Percentiles rank a stretch among this genome's conserved stretches.
Conservation (phyloP, 169 alveolate species). For the Eimeria maxima region DNA sequence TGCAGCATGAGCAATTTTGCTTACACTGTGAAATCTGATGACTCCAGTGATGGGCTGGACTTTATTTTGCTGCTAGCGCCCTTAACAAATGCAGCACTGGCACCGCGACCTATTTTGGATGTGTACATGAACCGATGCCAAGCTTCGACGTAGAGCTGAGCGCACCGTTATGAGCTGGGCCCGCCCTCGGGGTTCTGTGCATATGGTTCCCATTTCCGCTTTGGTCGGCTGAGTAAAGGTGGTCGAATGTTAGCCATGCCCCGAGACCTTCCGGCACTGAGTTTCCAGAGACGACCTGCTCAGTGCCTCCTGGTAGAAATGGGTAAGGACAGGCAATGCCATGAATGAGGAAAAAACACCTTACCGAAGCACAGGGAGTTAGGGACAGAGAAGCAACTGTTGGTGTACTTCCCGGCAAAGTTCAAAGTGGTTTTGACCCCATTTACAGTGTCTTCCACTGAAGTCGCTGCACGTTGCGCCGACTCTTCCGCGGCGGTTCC, state of each 20-base stretch:
- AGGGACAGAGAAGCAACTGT: conserved; percentile 75
- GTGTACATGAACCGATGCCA: neutral
- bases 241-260: conserved; percentile 83
- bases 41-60: conserved; percentile 79
- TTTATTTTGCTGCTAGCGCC: conserved; percentile 78
- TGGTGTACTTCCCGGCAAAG: conserved; percentile 75
- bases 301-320: conserved; percentile 63
- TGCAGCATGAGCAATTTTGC: neutral
- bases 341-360: neutral
- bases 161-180: conserved; percentile 83
- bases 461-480: neutral
- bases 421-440: conserved; percentile 76
- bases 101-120: conserved; percentile 73
- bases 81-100: conserved; percentile 82
- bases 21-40: conserved; percentile 76
- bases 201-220: conserved; percentile 84
- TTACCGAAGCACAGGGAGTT: conserved; percentile 79
- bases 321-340: too few relatives aligned
- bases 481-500: conserved; percentile 38
- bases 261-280: conserved; percentile 78
- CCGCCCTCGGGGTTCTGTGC: conserved; percentile 82
- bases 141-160: neutral
- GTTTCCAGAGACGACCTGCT: conserved; percentile 49
- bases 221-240: conserved; percentile 82
- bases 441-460: conserved; percentile 54